phyloP scores from a whole-genome alignment of 768 basidiomycete genomes.

The Wakefieldia striispora region DNA sequence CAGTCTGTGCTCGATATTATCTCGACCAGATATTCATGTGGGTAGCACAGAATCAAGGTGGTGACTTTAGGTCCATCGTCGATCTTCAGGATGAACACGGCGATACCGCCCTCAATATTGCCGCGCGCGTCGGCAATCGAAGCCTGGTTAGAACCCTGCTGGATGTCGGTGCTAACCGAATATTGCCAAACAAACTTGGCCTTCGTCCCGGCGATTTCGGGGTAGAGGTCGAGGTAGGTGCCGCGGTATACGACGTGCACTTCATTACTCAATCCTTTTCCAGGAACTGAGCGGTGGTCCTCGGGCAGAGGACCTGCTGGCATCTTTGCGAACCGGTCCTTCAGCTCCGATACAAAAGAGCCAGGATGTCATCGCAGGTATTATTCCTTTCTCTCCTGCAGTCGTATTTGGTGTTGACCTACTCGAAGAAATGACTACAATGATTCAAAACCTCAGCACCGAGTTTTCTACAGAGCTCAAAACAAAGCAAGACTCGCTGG shows the following conservation, averaged over 20 bases:
- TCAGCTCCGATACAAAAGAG: constrained; percentile 83
- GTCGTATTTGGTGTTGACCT: constrained; percentile 8
- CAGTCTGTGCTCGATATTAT: constrained; percentile 83
- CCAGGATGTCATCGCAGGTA: constrained; percentile 81
- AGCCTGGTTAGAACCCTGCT: constrained; percentile 82
- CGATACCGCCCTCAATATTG: constrained; percentile 94
- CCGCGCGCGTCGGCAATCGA: constrained; percentile 89
- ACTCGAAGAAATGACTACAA: constrained; percentile 70
- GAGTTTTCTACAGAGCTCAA: constrained; percentile 86
- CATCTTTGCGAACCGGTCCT: constrained; percentile 69
- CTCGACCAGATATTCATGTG: constrained; percentile 86
- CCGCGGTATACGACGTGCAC: neutral
- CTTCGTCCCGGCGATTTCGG: constrained; percentile 94
- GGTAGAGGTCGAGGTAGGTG: constrained; percentile 80
- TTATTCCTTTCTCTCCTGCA: neutral
- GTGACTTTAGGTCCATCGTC: constrained; percentile 75
- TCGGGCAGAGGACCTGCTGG: constrained; percentile 77
- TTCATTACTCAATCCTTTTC: neutral
- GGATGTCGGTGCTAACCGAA: constrained; percentile 90
- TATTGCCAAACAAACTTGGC: constrained; percentile 88
- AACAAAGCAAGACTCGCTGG: constrained; percentile 83
- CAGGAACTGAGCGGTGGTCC: constrained; percentile 71
- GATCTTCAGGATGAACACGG: constrained; percentile 94
- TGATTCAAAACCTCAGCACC: constrained; percentile 74
- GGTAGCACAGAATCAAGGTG: constrained; percentile 75